A percentile compares a stretch with the other conserved stretches of the same genome.
Evolutionary conservation across 2,329 filamentous ascomycete genomes (phyloP).

Genomic region (Coniochaeta sp.): DNA sequence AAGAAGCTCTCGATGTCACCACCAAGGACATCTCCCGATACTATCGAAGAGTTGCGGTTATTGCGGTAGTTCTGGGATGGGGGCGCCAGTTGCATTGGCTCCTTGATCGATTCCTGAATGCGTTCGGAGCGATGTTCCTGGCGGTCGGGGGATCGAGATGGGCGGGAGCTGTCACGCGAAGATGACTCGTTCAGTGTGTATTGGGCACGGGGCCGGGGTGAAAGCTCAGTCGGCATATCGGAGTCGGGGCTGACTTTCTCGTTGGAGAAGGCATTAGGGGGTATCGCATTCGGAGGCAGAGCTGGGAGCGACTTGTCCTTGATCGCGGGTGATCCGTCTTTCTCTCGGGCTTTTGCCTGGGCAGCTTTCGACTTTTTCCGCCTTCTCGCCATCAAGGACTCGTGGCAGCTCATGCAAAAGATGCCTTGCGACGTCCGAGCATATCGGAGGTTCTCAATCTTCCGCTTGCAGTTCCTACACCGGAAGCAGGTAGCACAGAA

Average conservation of each 20-base stretch:
- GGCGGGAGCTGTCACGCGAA: slow-evolving; percentile 46
- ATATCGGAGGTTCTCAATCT: slow-evolving; percentile 97
- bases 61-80: slow-evolving; percentile 73
- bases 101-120: slow-evolving; percentile 31
- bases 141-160: slow-evolving; percentile 51
- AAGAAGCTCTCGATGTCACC: slow-evolving; percentile 63
- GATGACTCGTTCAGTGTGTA: slow-evolving; percentile 47
- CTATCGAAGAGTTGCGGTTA: slow-evolving; percentile 65
- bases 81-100: slow-evolving; percentile 60
- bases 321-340: slow-evolving; percentile 59
- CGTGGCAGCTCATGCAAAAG: slow-evolving; percentile 98
- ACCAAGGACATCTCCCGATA: slow-evolving; percentile 33
- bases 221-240: slow-evolving; percentile 63
- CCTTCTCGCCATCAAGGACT: slow-evolving; percentile 87
- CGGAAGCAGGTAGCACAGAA: slow-evolving; percentile 97
- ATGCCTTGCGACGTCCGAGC: slow-evolving; percentile 96
- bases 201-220: slow-evolving; percentile 50
- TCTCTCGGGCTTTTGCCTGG: slow-evolving; percentile 55
- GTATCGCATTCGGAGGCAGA: slow-evolving; percentile 68
- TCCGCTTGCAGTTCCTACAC: slow-evolving; percentile 96
- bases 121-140: slow-evolving; percentile 14
- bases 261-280: slow-evolving; percentile 55
- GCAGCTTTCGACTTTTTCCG: slow-evolving; percentile 77
- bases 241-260: slow-evolving; percentile 53
- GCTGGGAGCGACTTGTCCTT: slow-evolving; percentile 91